These are phyloP conservation scores for Lentinula edodes DNA, from an alignment of 768 basidiomycete genomes.

Conservation along the genomic window DNA sequence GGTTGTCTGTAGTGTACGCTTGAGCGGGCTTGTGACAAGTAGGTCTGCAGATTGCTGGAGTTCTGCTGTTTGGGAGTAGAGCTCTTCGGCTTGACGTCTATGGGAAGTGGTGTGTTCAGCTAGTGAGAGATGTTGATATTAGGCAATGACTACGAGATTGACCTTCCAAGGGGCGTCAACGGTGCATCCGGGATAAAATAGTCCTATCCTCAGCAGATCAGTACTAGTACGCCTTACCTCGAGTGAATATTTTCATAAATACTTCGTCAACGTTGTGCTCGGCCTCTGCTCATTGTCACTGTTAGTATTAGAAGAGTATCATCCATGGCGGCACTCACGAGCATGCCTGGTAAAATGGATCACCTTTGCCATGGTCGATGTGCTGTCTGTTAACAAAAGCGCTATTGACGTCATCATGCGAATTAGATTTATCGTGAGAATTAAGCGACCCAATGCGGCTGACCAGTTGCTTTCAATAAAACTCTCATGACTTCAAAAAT, in stretches of 20 bases:
- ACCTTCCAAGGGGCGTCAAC: slow-evolving; percentile 3
- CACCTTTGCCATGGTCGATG: neutral
- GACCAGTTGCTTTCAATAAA: too few species aligned
- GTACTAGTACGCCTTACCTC: neutral
- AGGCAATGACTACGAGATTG: neutral
- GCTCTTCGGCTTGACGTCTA: slow-evolving; percentile 6
- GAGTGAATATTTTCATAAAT: neutral
- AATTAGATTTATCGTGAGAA: too few species aligned
- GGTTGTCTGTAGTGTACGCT: slow-evolving; percentile 5
- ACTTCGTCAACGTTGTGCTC: slow-evolving; percentile 6
- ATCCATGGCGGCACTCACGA: neutral
- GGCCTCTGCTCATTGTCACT: neutral
- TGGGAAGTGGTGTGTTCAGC: neutral
- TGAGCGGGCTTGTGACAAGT: slow-evolving; percentile 2
- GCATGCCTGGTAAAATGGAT: slow-evolving; percentile 3
- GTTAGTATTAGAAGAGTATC: neutral
- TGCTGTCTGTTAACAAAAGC: neutral
- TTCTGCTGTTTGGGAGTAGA: neutral
- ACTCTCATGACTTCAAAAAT: too few species aligned
- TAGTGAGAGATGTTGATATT: neutral
- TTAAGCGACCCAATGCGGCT: too few species aligned
- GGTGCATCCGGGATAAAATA: slow-evolving; percentile 3
- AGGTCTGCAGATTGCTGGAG: slow-evolving; percentile 1
- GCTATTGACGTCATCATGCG: too few species aligned
- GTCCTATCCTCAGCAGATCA: neutral